phyloP scores from a whole-genome alignment of 176 grass and related monocot genomes.

The Aegilops longissima region DNA sequence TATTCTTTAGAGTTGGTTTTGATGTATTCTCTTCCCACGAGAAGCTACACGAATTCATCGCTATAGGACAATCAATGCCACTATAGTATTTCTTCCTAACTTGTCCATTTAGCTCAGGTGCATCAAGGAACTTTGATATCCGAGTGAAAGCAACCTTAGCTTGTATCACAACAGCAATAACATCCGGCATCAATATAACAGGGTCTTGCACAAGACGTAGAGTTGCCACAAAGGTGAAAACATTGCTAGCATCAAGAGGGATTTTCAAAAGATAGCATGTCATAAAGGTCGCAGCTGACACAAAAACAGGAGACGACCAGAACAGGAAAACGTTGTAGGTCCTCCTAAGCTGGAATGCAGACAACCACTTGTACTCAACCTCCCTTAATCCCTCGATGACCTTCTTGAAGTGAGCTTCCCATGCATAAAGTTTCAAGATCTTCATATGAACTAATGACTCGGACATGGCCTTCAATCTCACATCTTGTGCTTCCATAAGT shows the following conservation, averaged over 20 bases:
- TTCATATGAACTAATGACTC: constrained; percentile 82
- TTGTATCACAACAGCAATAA: constrained; percentile 77
- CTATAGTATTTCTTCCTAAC: constrained; percentile 29
- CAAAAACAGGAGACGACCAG: constrained; percentile 78
- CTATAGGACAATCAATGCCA: constrained; percentile 36
- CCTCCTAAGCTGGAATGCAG: constrained; percentile 70
- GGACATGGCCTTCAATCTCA: constrained; percentile 72
- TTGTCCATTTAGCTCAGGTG: constrained; percentile 55
- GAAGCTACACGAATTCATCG: constrained; percentile 60
- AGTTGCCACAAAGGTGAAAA: constrained; percentile 90
- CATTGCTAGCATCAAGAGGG: constrained; percentile 73
- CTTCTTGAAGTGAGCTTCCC: constrained; percentile 87
- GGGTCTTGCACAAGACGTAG: constrained; percentile 77
- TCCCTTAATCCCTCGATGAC: constrained; percentile 66
- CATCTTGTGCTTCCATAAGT: constrained; percentile 83
- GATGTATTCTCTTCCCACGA: constrained; percentile 73
- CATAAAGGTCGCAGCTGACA: constrained; percentile 72
- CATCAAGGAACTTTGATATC: constrained; percentile 70
- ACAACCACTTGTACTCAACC: constrained; percentile 67
- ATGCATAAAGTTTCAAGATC: constrained; percentile 83
- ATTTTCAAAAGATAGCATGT: constrained; percentile 70
- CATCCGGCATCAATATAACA: constrained; percentile 67
- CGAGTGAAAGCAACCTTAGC: constrained; percentile 81
- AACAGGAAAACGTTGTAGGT: constrained; percentile 77
- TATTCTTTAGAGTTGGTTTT: constrained; percentile 60